Evolutionary conservation across 2,329 filamentous ascomycete genomes (phyloP), one percentile per base, ranked within the genome.

Genomic region (Drechslerella dactyloides): DNA sequence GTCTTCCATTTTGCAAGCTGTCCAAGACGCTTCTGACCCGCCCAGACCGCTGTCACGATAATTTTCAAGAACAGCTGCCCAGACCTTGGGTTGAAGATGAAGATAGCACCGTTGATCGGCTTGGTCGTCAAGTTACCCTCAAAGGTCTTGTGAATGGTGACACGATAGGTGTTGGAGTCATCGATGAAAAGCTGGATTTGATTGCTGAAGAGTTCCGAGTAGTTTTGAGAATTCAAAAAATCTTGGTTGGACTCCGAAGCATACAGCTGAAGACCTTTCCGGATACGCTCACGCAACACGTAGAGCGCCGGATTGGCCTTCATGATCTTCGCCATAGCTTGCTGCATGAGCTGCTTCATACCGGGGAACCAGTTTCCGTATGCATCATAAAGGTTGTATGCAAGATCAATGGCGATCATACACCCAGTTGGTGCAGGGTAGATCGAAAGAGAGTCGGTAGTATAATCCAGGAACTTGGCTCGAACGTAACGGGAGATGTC

Each of bases 271-370:
- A 99, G 86, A 84, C 94, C 94, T 84, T 99, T 99, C 75, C 96
- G 87, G 74, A 99, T 99, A 85, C 94, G 94, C 82, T 99, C 94
- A 69, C 94, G 90, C 69, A 99, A 83, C 57, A 99, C 94, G 79
- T 97, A 99, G 33, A 99, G 82, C 1, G 94, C 94, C 15, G 94
- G 94, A 78, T 99, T 99, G 40, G 94, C 93, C 82, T 99, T 99
- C 94, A 99, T 99, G 79, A 99, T 87, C 87, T 99, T 99, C 54
- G 92, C 92, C 96, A 99, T 99, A 4, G 96, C 94, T 80, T 97
- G 93, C 80, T 99, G 96, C 24, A 99, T 84, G 23, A 99, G 85
- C 53, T 92, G 90, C 84, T 99, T 99, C 73, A 99, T 82, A 78
- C 94, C 94, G 53, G 94, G 94, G 87, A 99, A 99, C 83, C 97